Evolutionary conservation across 768 basidiomycete species (phyloP), one percentile per base, ranked within the genome.

Genomic region (Psilocybe tampanensis): DNA sequence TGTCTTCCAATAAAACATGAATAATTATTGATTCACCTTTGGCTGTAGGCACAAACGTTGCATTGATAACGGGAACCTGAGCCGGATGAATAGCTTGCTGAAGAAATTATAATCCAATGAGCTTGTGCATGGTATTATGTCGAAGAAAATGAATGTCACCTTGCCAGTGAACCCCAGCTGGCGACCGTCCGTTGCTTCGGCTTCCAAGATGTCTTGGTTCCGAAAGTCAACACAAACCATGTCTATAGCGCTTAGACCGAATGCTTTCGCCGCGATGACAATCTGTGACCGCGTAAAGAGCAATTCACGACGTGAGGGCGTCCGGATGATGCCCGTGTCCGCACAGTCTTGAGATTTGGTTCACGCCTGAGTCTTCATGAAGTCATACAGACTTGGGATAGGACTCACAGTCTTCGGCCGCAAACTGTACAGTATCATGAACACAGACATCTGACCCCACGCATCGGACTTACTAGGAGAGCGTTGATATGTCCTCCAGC

Each of bases 21-120:
- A 18, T 17, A 32, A 15, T 26, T 17, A n/a, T 29, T 44, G 33
- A 60, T 69, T 29, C 64, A 87, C 94, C 93, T 72, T 84, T 72
- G 17, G 76, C 69, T 0, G 86, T 86, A 0, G 95, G 95, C 0
- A 92, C 83, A 68, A 90, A 98, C 0, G 88, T 86, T 6, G 80
- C 72, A 58, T 95, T 90, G 22, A 95, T 91, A 7, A 81, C 77
- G 32, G 82, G 80, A 3, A 96, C 83, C 71, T 98, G 95, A 22
- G 76, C 74, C 0, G 95, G 95, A 70, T 98, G 95, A 39, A 98
- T 95, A 2, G 90, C 93, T 94, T 98, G 95, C 92, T 94, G 15
- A 8, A 29, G 29, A 49, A 21, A 45, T 57, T 33, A 50, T 43
- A 18, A 34, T 41, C 26, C 34, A 29, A 12, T 53, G 23, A 45